These are phyloP conservation scores for Gamsiella multidivaricata DNA, from an alignment of 192 early-diverging fungal genomes.

Conservation along the genomic window DNA sequence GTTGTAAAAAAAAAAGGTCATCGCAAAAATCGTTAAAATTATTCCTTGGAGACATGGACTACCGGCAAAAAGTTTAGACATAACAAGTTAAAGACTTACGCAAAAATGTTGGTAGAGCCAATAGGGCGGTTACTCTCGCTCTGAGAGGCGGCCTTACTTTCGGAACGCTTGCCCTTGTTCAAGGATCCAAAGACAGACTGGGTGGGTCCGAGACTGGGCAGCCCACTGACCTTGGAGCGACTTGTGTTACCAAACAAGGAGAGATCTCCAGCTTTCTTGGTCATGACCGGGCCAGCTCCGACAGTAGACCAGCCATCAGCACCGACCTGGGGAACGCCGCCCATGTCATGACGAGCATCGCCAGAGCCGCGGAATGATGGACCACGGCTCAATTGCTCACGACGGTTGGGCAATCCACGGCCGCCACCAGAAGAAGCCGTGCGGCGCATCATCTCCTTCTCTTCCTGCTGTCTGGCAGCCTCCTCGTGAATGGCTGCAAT, in stretches of 20 bases:
- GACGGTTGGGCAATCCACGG: constrained; percentile 72
- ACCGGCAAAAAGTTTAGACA: constrained; percentile 55
- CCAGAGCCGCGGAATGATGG: constrained; percentile 66
- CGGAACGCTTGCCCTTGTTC: constrained; percentile 57
- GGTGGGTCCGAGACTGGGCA: constrained; percentile 66
- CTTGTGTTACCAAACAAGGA: constrained; percentile 80
- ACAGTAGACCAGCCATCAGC: constrained; percentile 82
- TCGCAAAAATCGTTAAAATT: constrained; percentile 51
- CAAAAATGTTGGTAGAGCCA: constrained; percentile 56
- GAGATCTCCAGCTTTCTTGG: constrained; percentile 75
- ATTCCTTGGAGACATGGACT: too few relatives aligned
- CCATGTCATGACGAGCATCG: constrained; percentile 45
- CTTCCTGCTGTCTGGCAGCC: constrained; percentile 76
- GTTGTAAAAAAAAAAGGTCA: constrained; percentile 46
- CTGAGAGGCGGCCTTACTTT: constrained; percentile 52
- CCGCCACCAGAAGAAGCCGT: constrained; percentile 70
- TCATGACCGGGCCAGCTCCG: constrained; percentile 57
- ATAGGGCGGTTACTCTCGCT: constrained; percentile 57
- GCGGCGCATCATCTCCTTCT: constrained; percentile 76
- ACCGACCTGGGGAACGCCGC: constrained; percentile 56
- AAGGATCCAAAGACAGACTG: constrained; percentile 61
- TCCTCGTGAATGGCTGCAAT: constrained; percentile 93
- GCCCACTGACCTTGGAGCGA: constrained; percentile 60
- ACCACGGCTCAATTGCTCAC: constrained; percentile 68
- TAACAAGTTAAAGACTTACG: too few relatives aligned